phyloP scores from a whole-genome alignment of 345 rosid species.

The Hibiscus trionum region DNA sequence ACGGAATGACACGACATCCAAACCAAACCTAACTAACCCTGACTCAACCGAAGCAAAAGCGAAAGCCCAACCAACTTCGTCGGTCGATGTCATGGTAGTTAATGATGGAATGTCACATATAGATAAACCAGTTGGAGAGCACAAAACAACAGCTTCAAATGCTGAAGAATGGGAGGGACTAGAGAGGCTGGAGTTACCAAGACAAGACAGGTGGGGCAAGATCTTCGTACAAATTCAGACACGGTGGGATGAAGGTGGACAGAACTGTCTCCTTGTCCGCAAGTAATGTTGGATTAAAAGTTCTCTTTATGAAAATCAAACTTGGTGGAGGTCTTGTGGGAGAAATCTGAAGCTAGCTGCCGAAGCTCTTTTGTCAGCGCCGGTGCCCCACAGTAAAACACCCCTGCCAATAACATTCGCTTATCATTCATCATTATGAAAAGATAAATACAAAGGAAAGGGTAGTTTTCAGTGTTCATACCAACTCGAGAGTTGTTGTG shows the following conservation, averaged over 20 bases:
- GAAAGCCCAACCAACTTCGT: constrained; percentile 17
- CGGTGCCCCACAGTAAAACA: constrained; percentile 73
- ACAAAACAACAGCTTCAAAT: constrained; percentile 31
- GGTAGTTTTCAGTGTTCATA: too few relatives aligned
- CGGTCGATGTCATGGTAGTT: constrained; percentile 10
- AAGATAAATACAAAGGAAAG: too few relatives aligned
- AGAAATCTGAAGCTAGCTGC: constrained; percentile 64
- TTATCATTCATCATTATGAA: background rate
- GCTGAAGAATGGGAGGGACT: constrained; percentile 88
- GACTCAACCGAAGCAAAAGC: constrained; percentile 21
- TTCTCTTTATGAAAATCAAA: constrained; percentile 77
- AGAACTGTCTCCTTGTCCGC: background rate
- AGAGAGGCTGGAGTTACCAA: constrained; percentile 73
- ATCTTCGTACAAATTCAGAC: constrained; percentile 5
- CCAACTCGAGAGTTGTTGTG: too few relatives aligned
- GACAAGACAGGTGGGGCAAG: constrained; percentile 37
- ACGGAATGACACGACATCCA: constrained; percentile 23
- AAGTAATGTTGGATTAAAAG: constrained; percentile 22
- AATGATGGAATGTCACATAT: constrained; percentile 24
- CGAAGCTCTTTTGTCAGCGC: constrained; percentile 58
- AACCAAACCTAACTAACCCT: constrained; percentile 23
- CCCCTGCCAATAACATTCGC: constrained; percentile 38
- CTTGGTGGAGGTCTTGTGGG: constrained; percentile 66
- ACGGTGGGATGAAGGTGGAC: background rate
- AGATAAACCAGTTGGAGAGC: constrained; percentile 19